These are phyloP conservation scores for Nakazawaea molendinolei DNA, from an alignment of 805 yeast genomes.

Conservation along the genomic window DNA sequence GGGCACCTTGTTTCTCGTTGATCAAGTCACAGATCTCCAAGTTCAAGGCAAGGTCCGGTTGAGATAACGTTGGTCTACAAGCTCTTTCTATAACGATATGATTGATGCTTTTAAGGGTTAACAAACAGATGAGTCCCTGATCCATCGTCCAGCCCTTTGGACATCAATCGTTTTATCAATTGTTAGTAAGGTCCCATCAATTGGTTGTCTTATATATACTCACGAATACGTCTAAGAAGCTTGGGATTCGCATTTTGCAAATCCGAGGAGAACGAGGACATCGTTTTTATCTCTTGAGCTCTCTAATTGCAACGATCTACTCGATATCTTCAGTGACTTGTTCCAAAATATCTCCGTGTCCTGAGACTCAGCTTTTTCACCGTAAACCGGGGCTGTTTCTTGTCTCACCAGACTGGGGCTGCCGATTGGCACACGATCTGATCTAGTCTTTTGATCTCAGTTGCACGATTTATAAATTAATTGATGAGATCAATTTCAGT, in stretches of 20 bases:
- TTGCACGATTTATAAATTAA: no score
- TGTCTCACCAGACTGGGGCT: no score
- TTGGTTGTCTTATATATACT: no score
- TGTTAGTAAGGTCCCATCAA: not conserved
- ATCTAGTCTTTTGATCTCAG: no score
- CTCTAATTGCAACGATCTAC: not conserved
- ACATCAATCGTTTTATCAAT: not conserved
- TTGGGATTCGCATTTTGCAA: conserved; percentile 30
- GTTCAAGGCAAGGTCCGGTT: conserved; percentile 85
- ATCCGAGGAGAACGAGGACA: conserved; percentile 5
- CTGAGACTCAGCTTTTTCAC: no score
- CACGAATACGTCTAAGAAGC: conserved; percentile 30
- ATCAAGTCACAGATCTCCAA: conserved; percentile 90
- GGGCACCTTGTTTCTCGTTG: conserved; percentile 84
- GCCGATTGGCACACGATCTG: no score
- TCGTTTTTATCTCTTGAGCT: not conserved
- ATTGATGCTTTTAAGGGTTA: no score
- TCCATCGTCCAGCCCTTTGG: not conserved
- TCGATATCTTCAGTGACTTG: no score
- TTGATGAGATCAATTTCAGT: no score
- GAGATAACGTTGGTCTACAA: conserved; percentile 71
- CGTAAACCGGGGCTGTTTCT: no score
- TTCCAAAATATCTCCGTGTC: no score
- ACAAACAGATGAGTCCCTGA: no score
- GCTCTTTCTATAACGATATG: conserved; percentile 80